Base-by-base conservation (phyloP, 768 basidiomycete genomes). In the Basidioascus undulatus region DNA sequence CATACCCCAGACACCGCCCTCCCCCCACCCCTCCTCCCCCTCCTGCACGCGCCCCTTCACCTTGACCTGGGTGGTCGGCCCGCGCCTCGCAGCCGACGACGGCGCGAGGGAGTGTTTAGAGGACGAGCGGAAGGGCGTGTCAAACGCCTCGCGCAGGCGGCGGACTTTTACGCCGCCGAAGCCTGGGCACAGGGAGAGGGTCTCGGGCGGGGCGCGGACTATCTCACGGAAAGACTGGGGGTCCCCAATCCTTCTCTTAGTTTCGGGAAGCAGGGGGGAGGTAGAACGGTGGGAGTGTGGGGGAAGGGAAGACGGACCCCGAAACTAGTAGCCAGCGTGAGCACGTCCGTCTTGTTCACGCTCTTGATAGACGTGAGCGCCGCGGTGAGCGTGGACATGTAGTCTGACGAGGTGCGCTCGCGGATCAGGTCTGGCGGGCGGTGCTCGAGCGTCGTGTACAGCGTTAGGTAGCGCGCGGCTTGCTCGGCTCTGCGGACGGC, bases 311-410 rank as follows among this genome's bases (percentile, higher is more conserved):
- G 24, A 65, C 75, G 43, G 61, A 94, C 89, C 27, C 86, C 87
- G 49, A 87, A 75, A n/a, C 82, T 76, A 2, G 76, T 75, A 18
- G 80, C 70, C 32, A 98, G 63, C 4, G 89, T 96, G 59, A 82
- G 74, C 2, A 87, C 83, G 51, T 98, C 92, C 4, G 89, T 96
- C 64, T 89, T 92, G 60, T 96, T 96, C 46, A 98, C 82, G 49
- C 80, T 83, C 53, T 70, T 76, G 51, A 96, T 80, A 47, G 71
- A 72, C 2, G 89, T 96, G 21, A 98, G 64, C 1, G 80, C 69
- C 16, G 71, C 70, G 42, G 78, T 77, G 12, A 96, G 57, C 51
- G 84, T 67, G 7, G 83, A 72, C 47, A 67, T 61, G 52, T 92
- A 83, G 51, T 82, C 77, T 48, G 86, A 82, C 56, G 92, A 84